Evolutionary conservation across 768 basidiomycete species (phyloP).

Genomic region (Lentinula sp.): DNA sequence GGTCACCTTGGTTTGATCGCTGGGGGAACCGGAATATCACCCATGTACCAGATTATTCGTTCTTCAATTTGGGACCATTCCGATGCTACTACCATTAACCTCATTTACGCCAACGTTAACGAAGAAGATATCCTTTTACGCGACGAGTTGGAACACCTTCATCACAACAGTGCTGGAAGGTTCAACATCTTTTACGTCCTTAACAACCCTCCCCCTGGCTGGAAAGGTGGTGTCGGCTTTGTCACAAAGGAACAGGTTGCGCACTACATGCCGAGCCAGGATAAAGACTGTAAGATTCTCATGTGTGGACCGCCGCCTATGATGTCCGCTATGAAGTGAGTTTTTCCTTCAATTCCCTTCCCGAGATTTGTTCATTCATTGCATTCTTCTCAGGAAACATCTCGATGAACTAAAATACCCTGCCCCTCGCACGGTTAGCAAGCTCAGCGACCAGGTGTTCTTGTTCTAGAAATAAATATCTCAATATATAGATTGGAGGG

Average conservation of each 20-base stretch:
- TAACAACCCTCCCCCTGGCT: constrained; percentile 86
- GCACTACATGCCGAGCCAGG: constrained; percentile 63
- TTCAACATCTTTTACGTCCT: constrained; percentile 89
- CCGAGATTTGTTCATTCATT: constrained; percentile 11
- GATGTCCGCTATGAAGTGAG: constrained; percentile 19
- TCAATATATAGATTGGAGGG: background rate
- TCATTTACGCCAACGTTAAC: constrained; percentile 97
- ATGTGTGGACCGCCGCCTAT: constrained; percentile 61
- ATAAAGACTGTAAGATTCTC: constrained; percentile 72
- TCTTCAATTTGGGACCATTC: constrained; percentile 86
- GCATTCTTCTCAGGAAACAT: constrained; percentile 58
- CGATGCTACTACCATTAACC: constrained; percentile 75
- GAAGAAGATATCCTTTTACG: constrained; percentile 88
- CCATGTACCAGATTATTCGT: constrained; percentile 97
- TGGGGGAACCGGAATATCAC: constrained; percentile 97
- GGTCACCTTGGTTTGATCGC: constrained; percentile 92
- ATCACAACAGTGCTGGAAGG: constrained; percentile 41
- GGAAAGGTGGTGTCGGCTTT: constrained; percentile 90
- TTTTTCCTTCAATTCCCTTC: background rate
- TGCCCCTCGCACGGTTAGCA: constrained; percentile 84
- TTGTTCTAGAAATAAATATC: background rate
- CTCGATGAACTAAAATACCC: constrained; percentile 85
- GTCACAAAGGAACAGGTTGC: constrained; percentile 91
- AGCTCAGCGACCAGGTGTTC: constrained; percentile 79
- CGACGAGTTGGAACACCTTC: constrained; percentile 79